A percentile compares a stretch with the other conserved stretches of the same genome.
Conservation (phyloP, 257 asterid genomes). For the Jacaranda mimosifolia region DNA sequence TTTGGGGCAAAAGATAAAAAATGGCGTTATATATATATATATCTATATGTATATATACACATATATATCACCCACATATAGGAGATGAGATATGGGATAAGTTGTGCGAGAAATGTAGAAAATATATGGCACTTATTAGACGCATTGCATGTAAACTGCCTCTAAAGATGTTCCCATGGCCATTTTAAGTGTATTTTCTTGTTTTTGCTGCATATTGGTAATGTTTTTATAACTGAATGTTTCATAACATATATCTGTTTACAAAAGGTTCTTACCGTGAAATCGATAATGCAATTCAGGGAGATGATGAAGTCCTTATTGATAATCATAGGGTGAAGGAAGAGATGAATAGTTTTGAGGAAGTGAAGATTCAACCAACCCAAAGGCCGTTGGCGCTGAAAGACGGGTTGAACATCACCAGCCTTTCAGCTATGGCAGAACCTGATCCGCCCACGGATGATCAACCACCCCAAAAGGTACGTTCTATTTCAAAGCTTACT, state of each 20-base stretch:
- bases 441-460: slow-evolving; percentile 39
- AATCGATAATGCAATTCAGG: slow-evolving; percentile 35
- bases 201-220: not conserved
- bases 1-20: no score
- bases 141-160: no score
- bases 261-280: no score
- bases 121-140: no score
- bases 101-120: no score
- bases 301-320: slow-evolving; percentile 55
- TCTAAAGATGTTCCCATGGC: no score
- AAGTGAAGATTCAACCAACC: slow-evolving; percentile 36
- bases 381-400: slow-evolving; percentile 41
- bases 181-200: no score
- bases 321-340: slow-evolving; percentile 51
- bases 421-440: slow-evolving; percentile 36
- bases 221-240: no score
- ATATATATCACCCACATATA: no score
- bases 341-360: slow-evolving; percentile 49
- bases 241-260: not conserved
- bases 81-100: no score
- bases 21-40: no score
- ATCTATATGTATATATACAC: no score
- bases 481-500: slow-evolving; percentile 48
- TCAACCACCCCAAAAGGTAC: slow-evolving; percentile 46
- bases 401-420: slow-evolving; percentile 30